These are phyloP conservation scores for Saksenaea oblongispora DNA, from an alignment of 371 early-diverging fungal genomes.

Conservation along the genomic window DNA sequence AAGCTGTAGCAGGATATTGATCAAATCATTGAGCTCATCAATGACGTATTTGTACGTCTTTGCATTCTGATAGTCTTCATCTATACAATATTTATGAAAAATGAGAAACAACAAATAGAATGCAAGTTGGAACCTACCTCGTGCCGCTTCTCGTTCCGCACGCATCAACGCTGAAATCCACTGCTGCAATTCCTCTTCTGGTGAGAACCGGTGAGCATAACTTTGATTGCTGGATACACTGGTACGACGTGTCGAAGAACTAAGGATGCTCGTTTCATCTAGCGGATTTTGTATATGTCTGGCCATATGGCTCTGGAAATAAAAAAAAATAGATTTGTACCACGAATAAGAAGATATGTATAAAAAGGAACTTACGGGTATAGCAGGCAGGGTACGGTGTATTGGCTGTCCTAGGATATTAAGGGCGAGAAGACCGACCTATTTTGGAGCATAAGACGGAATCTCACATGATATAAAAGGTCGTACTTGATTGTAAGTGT, in stretches of 20 bases:
- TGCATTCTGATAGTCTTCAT: slow-evolving; percentile 42
- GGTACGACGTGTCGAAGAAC: slow-evolving; percentile 45
- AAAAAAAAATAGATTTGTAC: background rate
- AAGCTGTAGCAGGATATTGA: slow-evolving; percentile 59
- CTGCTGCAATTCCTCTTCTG: slow-evolving; percentile 44
- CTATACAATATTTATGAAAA: background rate
- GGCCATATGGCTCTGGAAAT: slow-evolving; percentile 28
- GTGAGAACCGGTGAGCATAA: slow-evolving; percentile 21
- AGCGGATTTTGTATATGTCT: slow-evolving; percentile 25
- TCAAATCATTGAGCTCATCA: slow-evolving; percentile 32
- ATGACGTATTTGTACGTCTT: slow-evolving; percentile 49
- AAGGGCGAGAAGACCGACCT: slow-evolving; percentile 29
- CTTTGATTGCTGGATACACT: slow-evolving; percentile 48
- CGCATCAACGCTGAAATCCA: slow-evolving; percentile 36
- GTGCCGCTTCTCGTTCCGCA: slow-evolving; percentile 42
- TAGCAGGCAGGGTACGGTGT: slow-evolving; percentile 11
- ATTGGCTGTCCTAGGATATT: slow-evolving; percentile 27
- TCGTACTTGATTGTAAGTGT: slow-evolving; percentile 76
- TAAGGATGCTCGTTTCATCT: slow-evolving; percentile 42
- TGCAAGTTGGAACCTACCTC: slow-evolving; percentile 21
- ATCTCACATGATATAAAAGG: background rate
- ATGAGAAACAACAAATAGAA: too few species aligned
- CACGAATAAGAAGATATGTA: background rate
- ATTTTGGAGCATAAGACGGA: background rate
- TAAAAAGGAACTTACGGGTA: slow-evolving; percentile 15